Base-by-base conservation (phyloP, 306 rosid species). In the Aeschynomene evenia region DNA sequence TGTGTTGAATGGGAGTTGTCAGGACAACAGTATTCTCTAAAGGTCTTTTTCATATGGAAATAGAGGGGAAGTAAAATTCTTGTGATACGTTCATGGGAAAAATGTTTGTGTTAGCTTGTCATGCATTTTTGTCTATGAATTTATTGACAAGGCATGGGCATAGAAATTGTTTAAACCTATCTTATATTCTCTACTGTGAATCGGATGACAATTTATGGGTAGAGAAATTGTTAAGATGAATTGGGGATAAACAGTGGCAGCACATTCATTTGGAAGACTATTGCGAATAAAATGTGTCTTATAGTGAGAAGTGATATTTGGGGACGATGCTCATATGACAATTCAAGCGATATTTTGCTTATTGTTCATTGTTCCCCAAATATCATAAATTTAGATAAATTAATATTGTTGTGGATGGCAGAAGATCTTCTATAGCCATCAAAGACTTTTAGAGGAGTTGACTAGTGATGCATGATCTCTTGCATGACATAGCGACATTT, bases 1-100 rank as follows among this genome's bases (percentile, higher is more conserved):
- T 14, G 23, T 79, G 6, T 79, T 80, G 77, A 16, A 20, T 21
- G 74, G 13, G 1, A 21, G 28, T 20, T 69, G 19, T 3, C 0
- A 3, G 0, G 12, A 23, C 0, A 68, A 70, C 70, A 31, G 5
- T 28, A 14, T 2, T 9, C 2, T 79, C 9, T 33, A 11, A n/a
- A 31, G 14, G 2, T 31, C 79, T 43, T 10, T 37, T 37, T 4
- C 9, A 11, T 9, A 37, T 37, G 43, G 43, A 14, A 37, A 9
- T 37, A n/a, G 0, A 37, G 11, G 1, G 43, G 14, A 37, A 37
- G 43, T 37, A 9, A 37, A 9, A 37, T 37, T 37, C 43, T 37
- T 43, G 9, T n/a, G 15, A 43, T 20, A 43, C 4, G 2, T 1
- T 0, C 1, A 4, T 1, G 20, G 1, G 6, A 11, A 7, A 11